Conservation (phyloP, 2,329 filamentous ascomycete species). For the Aspergillus sp. region DNA sequence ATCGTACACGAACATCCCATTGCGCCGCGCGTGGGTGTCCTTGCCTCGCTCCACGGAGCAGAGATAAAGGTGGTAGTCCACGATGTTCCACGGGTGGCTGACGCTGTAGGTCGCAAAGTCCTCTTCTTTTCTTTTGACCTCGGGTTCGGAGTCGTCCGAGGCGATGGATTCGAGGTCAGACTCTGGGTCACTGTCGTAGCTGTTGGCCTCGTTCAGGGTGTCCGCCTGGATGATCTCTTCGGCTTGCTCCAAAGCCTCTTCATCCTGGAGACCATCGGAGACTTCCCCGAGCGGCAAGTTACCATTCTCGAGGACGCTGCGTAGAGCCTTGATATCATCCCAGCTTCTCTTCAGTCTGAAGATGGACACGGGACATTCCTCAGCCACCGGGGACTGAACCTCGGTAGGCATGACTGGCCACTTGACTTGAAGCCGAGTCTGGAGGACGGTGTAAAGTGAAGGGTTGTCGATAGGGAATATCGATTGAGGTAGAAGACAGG, state of each 20-base stretch:
- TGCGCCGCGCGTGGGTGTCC: conserved; percentile 15
- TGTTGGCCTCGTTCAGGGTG: conserved; percentile 5
- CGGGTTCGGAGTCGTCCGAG: conserved; percentile 1
- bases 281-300: neutral
- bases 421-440: too few relatives aligned
- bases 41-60: conserved; percentile 21
- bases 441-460: too few relatives aligned
- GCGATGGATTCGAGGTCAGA: conserved; percentile 1
- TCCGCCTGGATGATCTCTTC: conserved; percentile 4
- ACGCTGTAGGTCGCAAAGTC: conserved; percentile 12
- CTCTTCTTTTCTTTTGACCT: neutral
- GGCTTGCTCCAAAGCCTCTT: conserved; percentile 1
- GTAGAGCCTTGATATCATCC: conserved; percentile 10
- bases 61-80: conserved; percentile 35
- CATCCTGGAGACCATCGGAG: conserved; percentile 1
- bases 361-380: conserved; percentile 4
- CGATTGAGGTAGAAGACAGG: too few relatives aligned
- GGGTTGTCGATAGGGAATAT: too few relatives aligned
- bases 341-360: conserved; percentile 20
- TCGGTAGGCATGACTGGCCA: conserved; percentile 11
- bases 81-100: conserved; percentile 29
- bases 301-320: conserved; percentile 4
- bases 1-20: conserved; percentile 25
- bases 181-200: conserved; percentile 3
- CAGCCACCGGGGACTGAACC: neutral